Evolutionary conservation across 106 monocot genomes (phyloP).

Genomic region (Posidonia australis): DNA sequence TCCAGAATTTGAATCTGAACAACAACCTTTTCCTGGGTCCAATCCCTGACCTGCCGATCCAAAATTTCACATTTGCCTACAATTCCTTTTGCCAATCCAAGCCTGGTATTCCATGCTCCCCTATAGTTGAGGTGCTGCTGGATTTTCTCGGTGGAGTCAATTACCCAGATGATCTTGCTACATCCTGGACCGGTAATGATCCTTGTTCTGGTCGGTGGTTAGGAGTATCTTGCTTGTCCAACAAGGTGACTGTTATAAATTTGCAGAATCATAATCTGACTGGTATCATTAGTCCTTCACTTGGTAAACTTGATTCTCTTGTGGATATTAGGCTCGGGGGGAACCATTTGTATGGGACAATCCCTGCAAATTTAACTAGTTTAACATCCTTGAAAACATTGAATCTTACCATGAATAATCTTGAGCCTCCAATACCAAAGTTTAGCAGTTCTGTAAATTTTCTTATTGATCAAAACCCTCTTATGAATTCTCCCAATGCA

Average conservation of each 20-base stretch:
- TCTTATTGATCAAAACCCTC: conserved; percentile 33
- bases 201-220: conserved; percentile 44
- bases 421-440: conserved; percentile 51
- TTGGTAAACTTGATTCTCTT: conserved; percentile 38
- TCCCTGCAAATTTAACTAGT: conserved; percentile 38
- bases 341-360: conserved; percentile 52
- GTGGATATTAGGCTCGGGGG: conserved; percentile 31
- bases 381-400: conserved; percentile 37
- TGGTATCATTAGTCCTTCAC: conserved; percentile 55
- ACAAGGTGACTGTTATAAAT: conserved; percentile 36
- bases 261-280: conserved; percentile 30
- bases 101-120: conserved; percentile 39
- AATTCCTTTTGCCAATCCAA: conserved; percentile 19
- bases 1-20: conserved; percentile 6
- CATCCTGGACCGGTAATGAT: conserved; percentile 56
- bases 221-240: conserved; percentile 34
- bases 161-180: conserved; percentile 36
- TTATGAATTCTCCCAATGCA: conserved; percentile 17
- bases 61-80: conserved; percentile 2
- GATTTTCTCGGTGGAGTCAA: conserved; percentile 45
- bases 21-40: conserved; percentile 14
- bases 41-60: neutral
- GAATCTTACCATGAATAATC: conserved; percentile 54
- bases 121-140: conserved; percentile 47
- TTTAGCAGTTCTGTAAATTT: conserved; percentile 38